These are phyloP conservation scores for Lactarius hatsudake DNA, from an alignment of 768 basidiomycete species.

Conservation along the genomic window DNA sequence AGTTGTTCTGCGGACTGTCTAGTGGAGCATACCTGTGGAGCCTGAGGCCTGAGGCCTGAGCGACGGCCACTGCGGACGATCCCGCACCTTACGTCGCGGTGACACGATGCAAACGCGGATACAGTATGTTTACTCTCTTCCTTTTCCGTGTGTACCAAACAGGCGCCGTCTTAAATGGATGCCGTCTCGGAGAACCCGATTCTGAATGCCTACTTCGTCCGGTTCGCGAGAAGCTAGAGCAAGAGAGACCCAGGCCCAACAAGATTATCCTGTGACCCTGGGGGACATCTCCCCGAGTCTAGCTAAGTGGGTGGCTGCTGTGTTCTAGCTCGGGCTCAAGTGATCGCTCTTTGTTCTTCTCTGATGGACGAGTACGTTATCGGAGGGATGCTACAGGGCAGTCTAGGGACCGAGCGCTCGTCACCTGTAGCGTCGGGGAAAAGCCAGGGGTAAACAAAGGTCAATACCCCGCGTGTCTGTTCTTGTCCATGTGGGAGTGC, in stretches of 20 bases:
- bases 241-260: background rate
- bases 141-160: background rate
- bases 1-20: background rate
- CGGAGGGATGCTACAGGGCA: background rate
- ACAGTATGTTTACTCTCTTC: background rate
- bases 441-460: background rate
- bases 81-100: background rate
- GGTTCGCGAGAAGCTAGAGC: background rate
- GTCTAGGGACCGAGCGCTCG: background rate
- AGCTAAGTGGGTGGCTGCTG: background rate
- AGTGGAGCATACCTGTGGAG: background rate
- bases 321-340: background rate
- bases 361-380: background rate
- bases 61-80: background rate
- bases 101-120: background rate
- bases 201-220: background rate
- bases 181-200: background rate
- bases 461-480: background rate
- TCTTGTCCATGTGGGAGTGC: background rate
- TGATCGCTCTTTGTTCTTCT: background rate
- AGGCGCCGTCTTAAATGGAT: background rate
- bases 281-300: background rate
- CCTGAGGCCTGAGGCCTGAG: background rate
- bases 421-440: background rate
- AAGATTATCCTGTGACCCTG: background rate